A percentile compares a stretch with the other conserved stretches of the same genome.
These are phyloP conservation scores for Trichoderma polysporum DNA, from an alignment of 2,329 filamentous ascomycete genomes.

Conservation along the genomic window DNA sequence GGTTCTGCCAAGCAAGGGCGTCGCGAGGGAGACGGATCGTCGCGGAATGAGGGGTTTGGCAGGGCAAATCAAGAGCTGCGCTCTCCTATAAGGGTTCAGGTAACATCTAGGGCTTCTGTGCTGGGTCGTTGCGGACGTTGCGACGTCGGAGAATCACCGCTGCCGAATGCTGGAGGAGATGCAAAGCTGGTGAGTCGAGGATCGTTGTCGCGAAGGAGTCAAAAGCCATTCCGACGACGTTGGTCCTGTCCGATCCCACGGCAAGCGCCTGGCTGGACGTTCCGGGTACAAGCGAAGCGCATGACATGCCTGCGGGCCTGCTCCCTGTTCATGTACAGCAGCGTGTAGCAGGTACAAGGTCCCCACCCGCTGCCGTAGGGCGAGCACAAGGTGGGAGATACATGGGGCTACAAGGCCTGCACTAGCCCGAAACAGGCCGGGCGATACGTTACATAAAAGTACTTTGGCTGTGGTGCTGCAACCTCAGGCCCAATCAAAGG, in stretches of 20 bases:
- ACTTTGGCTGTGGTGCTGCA: neutral
- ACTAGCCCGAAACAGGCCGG: constrained; percentile 12
- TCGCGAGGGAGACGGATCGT: constrained; percentile 16
- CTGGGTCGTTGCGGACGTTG: neutral
- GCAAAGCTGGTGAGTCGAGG: neutral
- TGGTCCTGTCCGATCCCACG: constrained; percentile 2
- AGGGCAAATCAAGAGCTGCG: constrained; percentile 24
- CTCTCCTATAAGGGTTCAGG: constrained; percentile 36
- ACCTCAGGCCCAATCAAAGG: neutral
- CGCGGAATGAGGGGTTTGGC: constrained; percentile 22
- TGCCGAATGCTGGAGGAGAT: neutral
- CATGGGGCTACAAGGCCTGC: constrained; percentile 14
- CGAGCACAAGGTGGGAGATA: constrained; percentile 14
- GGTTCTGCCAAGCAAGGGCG: constrained; percentile 2
- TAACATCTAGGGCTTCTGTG: constrained; percentile 30
- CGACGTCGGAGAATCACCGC: neutral
- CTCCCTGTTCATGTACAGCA: neutral
- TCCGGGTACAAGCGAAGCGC: constrained; percentile 20
- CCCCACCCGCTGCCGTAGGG: constrained; percentile 18
- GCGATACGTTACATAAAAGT: constrained; percentile 22
- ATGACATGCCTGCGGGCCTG: constrained; percentile 13
- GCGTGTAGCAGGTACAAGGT: constrained; percentile 17
- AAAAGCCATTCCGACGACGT: neutral
- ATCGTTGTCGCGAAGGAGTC: constrained; percentile 13
- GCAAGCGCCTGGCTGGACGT: constrained; percentile 3